These are phyloP conservation scores for Malus sieversii DNA, from an alignment of 306 rosid genomes.

Conservation along the genomic window DNA sequence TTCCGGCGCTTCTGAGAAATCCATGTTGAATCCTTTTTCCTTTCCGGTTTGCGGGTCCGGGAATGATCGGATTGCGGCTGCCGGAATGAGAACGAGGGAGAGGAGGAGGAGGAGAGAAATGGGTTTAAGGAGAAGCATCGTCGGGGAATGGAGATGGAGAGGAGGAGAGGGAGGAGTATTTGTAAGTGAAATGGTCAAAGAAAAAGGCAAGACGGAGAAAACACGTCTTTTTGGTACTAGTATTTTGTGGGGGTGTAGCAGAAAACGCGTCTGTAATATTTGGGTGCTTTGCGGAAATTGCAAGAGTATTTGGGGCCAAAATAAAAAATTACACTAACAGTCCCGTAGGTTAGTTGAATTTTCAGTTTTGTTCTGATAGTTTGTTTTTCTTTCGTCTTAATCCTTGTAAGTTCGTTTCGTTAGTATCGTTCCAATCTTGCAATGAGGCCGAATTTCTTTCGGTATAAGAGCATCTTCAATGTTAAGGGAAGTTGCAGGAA, in stretches of 20 bases:
- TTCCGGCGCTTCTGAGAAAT: conserved; percentile 57
- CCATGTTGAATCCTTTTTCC: not conserved
- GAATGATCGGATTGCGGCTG: conserved; percentile 37
- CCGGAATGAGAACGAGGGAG: conserved; percentile 15
- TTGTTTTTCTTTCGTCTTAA: not conserved
- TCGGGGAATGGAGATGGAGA: not conserved
- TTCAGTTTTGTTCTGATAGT: not conserved
- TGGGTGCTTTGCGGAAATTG: too few species aligned
- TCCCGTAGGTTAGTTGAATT: not conserved
- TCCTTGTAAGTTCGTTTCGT: not conserved
- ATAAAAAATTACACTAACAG: not conserved
- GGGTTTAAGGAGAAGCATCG: conserved; percentile 27
- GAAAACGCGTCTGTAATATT: conserved; percentile 27
- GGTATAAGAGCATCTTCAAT: too few species aligned
- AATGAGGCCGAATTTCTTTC: too few species aligned
- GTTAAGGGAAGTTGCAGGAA: too few species aligned
- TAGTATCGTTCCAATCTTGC: not conserved
- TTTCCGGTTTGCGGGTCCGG: conserved; percentile 14
- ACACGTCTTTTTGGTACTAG: conserved; percentile 9
- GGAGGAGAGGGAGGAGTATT: not conserved
- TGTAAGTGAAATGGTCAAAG: conserved; percentile 13
- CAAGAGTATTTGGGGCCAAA: not conserved
- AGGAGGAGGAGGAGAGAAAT: not conserved
- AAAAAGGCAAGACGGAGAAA: not conserved
- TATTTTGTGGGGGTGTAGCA: not conserved